Evolutionary conservation across 23 red algal genomes (phyloP).

Genomic region (Rhodosorus marinus): DNA sequence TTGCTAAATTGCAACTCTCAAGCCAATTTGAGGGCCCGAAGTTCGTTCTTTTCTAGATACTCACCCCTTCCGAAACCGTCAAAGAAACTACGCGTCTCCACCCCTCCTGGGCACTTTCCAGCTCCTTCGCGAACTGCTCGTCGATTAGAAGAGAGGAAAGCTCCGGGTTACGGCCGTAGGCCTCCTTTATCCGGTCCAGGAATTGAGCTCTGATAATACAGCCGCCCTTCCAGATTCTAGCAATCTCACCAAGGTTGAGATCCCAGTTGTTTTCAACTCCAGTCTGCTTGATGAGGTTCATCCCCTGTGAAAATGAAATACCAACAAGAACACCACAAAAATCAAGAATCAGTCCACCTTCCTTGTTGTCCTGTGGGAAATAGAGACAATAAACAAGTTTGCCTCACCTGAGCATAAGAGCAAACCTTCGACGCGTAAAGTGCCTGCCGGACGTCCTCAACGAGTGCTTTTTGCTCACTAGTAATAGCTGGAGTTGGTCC

Average conservation of each 20-base stretch:
- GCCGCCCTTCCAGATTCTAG: slow-evolving; percentile 97
- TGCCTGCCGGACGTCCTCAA: slow-evolving; percentile 38
- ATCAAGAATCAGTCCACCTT: too few relatives aligned
- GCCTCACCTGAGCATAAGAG: slow-evolving; percentile 88
- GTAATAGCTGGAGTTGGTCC: slow-evolving; percentile 4
- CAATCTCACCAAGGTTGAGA: slow-evolving; percentile 68
- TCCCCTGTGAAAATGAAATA: too few relatives aligned
- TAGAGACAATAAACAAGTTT: too few relatives aligned
- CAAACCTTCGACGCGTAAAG: slow-evolving; percentile 91
- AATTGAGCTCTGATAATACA: slow-evolving; percentile 97
- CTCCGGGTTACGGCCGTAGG: slow-evolving; percentile 46
- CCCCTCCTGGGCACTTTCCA: slow-evolving; percentile 37
- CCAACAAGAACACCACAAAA: too few relatives aligned
- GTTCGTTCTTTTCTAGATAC: too few relatives aligned
- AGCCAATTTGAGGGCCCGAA: too few relatives aligned
- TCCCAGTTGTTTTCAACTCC: slow-evolving; percentile 55
- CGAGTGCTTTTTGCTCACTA: slow-evolving; percentile 7
- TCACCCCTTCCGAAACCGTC: slow-evolving; percentile 35
- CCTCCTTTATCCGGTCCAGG: slow-evolving; percentile 88
- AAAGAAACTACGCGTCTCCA: slow-evolving; percentile 43
- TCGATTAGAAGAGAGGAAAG: slow-evolving; percentile 60
- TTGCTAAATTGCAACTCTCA: too few relatives aligned
- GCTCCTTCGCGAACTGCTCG: slow-evolving; percentile 51
- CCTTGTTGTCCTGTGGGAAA: too few relatives aligned
- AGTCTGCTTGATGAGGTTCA: slow-evolving; percentile 69